These are phyloP conservation scores for Suhomyces ambrosiae DNA, from an alignment of 1,139 yeast species.

Conservation along the genomic window DNA sequence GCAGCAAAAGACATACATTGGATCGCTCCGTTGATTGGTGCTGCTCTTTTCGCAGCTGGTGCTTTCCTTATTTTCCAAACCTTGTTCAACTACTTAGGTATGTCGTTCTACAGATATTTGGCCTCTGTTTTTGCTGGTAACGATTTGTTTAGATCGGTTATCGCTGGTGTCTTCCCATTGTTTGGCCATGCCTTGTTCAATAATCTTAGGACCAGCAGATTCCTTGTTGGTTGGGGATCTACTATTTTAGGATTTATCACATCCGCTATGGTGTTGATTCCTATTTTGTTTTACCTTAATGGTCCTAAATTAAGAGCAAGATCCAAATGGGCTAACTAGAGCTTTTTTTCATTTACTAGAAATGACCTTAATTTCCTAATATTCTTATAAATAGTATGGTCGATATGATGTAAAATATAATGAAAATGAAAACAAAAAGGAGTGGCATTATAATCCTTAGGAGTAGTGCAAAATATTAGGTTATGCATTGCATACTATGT, in stretches of 20 bases:
- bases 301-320: conserved; percentile 53
- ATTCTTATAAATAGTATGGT: neutral
- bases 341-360: no score
- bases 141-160: conserved; percentile 50
- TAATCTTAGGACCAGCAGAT: conserved; percentile 43
- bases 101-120: conserved; percentile 40
- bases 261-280: conserved; percentile 45
- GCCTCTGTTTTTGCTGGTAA: conserved; percentile 65
- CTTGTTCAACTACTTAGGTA: conserved; percentile 35
- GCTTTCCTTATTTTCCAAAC: conserved; percentile 47
- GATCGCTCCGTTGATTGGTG: conserved; percentile 48
- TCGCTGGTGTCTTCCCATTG: conserved; percentile 65
- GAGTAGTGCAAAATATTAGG: no score
- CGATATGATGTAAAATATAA: no score
- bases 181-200: conserved; percentile 55
- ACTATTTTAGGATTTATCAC: conserved; percentile 49
- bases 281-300: conserved; percentile 47
- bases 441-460: no score
- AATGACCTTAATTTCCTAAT: no score
- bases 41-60: conserved; percentile 38
- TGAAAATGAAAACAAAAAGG: no score
- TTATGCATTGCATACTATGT: no score
- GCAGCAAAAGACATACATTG: conserved; percentile 41
- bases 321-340: conserved; percentile 37
- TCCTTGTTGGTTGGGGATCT: conserved; percentile 61